phyloP scores from a whole-genome alignment of 2,329 filamentous ascomycete species.

The Aspergillus ibericus region DNA sequence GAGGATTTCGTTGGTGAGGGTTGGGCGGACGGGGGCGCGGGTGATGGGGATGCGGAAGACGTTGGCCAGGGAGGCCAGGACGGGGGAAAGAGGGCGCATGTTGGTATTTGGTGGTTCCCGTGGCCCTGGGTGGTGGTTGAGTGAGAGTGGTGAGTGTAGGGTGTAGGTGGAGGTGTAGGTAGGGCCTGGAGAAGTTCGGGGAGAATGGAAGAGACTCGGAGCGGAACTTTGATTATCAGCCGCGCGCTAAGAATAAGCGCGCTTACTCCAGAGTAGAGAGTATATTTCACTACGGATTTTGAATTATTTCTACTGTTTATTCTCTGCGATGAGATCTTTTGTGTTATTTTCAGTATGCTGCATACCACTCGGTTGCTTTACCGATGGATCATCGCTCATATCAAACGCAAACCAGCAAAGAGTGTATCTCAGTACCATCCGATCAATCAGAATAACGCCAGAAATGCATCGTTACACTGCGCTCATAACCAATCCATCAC shows the following conservation, averaged over 20 bases:
- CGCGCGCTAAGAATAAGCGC: conserved; percentile 14
- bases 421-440: conserved; percentile 10
- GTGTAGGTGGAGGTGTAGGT: conserved; percentile 20
- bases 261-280: no score
- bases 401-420: conserved; percentile 2
- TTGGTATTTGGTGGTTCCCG: conserved; percentile 14
- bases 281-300: background rate
- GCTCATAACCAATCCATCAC: conserved; percentile 8
- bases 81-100: conserved; percentile 40
- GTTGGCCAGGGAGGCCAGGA: conserved; percentile 47
- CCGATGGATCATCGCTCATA: background rate
- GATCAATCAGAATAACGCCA: conserved; percentile 17
- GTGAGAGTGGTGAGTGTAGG: conserved; percentile 16
- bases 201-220: background rate
- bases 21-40: conserved; percentile 29
- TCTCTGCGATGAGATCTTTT: background rate
- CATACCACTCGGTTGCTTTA: background rate
- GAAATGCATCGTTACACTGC: conserved; percentile 23
- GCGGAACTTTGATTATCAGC: conserved; percentile 17
- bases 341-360: background rate
- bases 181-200: background rate
- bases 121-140: conserved; percentile 18
- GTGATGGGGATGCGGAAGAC: conserved; percentile 47
- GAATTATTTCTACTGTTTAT: background rate
- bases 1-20: conserved; percentile 12